These are phyloP conservation scores for Papilionanthe hybrid DNA, from an alignment of 116 monocot genomes.

Conservation along the genomic window DNA sequence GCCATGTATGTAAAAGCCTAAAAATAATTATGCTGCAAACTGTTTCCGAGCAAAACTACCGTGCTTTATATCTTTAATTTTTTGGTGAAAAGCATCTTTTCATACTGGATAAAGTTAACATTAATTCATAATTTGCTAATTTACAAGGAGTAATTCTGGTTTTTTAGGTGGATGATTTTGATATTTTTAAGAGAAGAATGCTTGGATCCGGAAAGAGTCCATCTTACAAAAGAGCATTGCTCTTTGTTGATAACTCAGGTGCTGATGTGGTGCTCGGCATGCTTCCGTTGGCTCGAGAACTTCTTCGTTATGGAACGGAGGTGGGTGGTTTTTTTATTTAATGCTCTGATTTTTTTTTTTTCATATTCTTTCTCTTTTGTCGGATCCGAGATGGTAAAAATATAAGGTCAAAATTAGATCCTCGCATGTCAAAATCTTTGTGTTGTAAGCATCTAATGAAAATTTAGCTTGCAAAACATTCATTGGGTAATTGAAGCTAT, in stretches of 20 bases:
- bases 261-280: conserved; percentile 98
- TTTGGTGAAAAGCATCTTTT: not conserved
- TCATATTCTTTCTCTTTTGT: not conserved
- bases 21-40: not conserved
- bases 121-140: not conserved
- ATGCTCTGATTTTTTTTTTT: not conserved
- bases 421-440: not conserved
- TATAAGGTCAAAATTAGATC: not conserved
- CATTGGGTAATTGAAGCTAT: not conserved
- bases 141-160: not conserved
- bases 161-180: conserved; percentile 92
- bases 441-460: not conserved
- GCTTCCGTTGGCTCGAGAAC: conserved; percentile 92
- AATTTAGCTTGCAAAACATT: not conserved
- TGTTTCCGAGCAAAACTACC: not conserved
- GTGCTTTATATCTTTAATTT: not conserved
- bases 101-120: not conserved
- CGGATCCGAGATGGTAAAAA: not conserved
- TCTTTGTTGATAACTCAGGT: conserved; percentile 98
- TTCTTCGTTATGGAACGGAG: conserved; percentile 85
- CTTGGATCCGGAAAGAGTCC: conserved; percentile 32
- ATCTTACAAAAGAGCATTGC: conserved; percentile 80
- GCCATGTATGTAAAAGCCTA: too few species aligned
- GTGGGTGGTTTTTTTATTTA: conserved; percentile 22
- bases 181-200: conserved; percentile 78